Evolutionary conservation across 495 filamentous ascomycete species (phyloP), one percentile per base, ranked within the genome.

Genomic region (Penicillium longicatenatum): DNA sequence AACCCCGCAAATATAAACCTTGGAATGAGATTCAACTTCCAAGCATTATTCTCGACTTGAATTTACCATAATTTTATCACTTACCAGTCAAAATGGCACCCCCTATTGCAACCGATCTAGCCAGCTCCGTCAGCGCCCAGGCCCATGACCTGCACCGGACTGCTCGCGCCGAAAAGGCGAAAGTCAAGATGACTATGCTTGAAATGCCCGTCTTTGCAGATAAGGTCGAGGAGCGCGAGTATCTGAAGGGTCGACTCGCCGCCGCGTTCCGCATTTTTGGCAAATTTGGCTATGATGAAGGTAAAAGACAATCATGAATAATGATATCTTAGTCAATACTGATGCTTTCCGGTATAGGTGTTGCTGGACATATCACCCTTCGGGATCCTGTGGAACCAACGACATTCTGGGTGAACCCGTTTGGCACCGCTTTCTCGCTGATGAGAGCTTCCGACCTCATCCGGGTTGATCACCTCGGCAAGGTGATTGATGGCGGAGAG

Each of bases 401-500:
- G 7, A 83, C 80, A 4, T 92, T 92, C 76, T 92, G 88, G 89
- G 89, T 92, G 20, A 92, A 92, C 58, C 90, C 90, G 0, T 89
- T 92, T 62, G 89, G 90, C 30, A 79, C 85, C 10, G 79, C 86
- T 0, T 92, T 91, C 71, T 83, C 81, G 20, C 68, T 86, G 53
- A 88, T 93, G 49, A 89, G 83, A 53, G 79, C 80, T 29, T 86
- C 82, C 10, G 88, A 91, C 64, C 78, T 93, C 29, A 89, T 93
- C 59, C 83, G 80, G 33, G 88, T 93, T 33, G 75, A 88, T 62
- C 76, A 86, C 46, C 62, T 73, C 1, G 89, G 89, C 3, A 70
- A 85, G 42, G 79, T 92, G 22, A 82, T 93, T 52, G 89, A 82
- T 30, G 88, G 89, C 6, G 88, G 89, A 1, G 64, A 78, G 0